A percentile compares a stretch with the other conserved stretches of the same genome.
Evolutionary conservation across 169 alveolate species (phyloP).

Genomic region (Plasmodium yoelii): DNA sequence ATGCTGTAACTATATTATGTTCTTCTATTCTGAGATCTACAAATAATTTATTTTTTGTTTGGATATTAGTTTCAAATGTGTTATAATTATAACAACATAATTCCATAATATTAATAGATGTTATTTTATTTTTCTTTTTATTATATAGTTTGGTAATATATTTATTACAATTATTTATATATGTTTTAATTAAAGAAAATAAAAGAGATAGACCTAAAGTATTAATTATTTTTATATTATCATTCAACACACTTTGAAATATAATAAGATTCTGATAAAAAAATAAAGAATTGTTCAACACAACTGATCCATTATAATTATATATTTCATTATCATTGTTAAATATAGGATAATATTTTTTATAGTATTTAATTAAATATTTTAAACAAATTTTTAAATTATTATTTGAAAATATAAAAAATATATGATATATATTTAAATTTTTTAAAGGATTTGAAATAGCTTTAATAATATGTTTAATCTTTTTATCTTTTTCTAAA

Average conservation of each 20-base stretch:
- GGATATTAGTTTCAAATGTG: neutral
- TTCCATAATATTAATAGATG: neutral
- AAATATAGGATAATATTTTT: neutral
- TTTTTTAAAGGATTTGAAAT: slow-evolving; percentile 51
- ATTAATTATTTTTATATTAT: neutral
- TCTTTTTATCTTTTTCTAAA: slow-evolving; percentile 41
- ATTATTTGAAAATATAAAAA: slow-evolving; percentile 71
- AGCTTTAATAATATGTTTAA: slow-evolving; percentile 33
- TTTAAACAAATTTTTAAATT: slow-evolving; percentile 35
- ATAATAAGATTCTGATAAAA: slow-evolving; percentile 49
- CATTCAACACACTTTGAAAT: slow-evolving; percentile 14
- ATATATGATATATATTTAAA: slow-evolving; percentile 42
- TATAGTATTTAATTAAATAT: slow-evolving; percentile 33
- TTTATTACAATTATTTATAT: slow-evolving; percentile 24
- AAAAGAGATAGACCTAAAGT: slow-evolving; percentile 17
- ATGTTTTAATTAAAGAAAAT: slow-evolving; percentile 16
- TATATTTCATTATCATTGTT: neutral
- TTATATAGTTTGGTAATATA: slow-evolving; percentile 21
- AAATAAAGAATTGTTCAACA: slow-evolving; percentile 49
- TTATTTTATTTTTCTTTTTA: slow-evolving; percentile 10
- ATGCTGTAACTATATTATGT: slow-evolving; percentile 51
- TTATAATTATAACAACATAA: slow-evolving; percentile 17
- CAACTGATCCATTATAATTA: slow-evolving; percentile 21
- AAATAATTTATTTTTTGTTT: neutral
- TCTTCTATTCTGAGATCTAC: slow-evolving; percentile 66